Conservation (phyloP, 441 rosid species). For the Kokia cookei region DNA sequence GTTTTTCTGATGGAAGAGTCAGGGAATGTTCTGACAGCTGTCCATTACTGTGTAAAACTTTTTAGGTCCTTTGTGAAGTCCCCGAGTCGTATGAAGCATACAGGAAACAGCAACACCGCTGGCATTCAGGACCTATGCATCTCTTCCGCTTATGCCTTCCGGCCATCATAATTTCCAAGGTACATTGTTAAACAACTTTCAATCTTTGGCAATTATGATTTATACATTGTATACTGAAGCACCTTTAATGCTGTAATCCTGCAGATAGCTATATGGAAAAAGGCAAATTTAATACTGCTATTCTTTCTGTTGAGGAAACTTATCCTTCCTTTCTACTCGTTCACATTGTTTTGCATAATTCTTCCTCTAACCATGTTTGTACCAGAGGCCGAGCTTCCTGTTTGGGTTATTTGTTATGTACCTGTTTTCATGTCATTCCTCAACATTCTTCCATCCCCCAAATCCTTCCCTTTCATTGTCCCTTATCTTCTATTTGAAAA, state of each 20-base stretch:
- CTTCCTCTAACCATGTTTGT: constrained; percentile 88
- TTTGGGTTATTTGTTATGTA: constrained; percentile 87
- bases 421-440: constrained; percentile 81
- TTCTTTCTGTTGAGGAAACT: constrained; percentile 88
- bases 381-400: constrained; percentile 84
- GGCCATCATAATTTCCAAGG: constrained; percentile 74
- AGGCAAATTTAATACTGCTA: constrained; percentile 73
- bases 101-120: constrained; percentile 95
- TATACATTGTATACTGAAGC: neutral
- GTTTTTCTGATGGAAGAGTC: neutral
- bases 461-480: constrained; percentile 73
- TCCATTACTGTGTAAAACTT: neutral
- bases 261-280: constrained; percentile 86
- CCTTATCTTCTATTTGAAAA: constrained; percentile 93
- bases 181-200: constrained; percentile 14
- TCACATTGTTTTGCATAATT: constrained; percentile 86
- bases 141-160: constrained; percentile 93
- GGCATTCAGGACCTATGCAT: constrained; percentile 97
- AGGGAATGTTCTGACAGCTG: neutral
- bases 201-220: neutral
- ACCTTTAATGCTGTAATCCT: constrained; percentile 11
- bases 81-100: constrained; percentile 95
- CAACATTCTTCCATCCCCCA: constrained; percentile 75
- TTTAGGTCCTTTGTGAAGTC: constrained; percentile 86
- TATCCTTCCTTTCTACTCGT: constrained; percentile 85